Conservation (phyloP, 306 rosid genomes). For the Corylus americana region DNA sequence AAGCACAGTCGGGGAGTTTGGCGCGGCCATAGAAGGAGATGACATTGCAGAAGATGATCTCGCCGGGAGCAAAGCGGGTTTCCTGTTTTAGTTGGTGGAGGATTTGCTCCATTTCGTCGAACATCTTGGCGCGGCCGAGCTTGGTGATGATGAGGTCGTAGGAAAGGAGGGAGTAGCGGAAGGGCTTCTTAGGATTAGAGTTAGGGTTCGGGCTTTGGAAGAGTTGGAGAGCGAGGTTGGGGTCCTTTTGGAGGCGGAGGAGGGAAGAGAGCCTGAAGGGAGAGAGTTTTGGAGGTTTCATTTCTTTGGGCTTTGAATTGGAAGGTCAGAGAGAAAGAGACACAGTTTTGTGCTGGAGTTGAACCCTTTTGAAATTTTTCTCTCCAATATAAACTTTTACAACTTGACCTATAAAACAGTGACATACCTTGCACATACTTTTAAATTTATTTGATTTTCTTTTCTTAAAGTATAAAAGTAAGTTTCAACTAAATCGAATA, state of each 20-base stretch:
- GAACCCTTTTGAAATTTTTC: too few species aligned
- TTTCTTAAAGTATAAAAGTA: too few species aligned
- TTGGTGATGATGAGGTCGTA: conserved; percentile 77
- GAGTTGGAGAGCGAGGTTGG: conserved; percentile 56
- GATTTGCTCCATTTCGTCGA: conserved; percentile 65
- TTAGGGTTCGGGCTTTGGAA: conserved; percentile 55
- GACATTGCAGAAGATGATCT: conserved; percentile 73
- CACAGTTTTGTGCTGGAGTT: too few species aligned
- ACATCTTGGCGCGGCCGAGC: conserved; percentile 77
- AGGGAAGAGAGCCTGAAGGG: conserved; percentile 74
- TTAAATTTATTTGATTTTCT: too few species aligned
- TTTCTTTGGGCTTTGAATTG: not conserved
- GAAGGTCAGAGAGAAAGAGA: not conserved
- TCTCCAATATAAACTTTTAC: too few species aligned
- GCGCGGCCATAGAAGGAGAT: conserved; percentile 66
- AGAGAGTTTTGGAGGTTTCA: conserved; percentile 55
- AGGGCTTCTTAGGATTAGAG: conserved; percentile 33
- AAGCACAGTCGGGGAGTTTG: conserved; percentile 56
- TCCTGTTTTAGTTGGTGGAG: conserved; percentile 54
- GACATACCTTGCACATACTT: too few species aligned
- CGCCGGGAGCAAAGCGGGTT: conserved; percentile 49
- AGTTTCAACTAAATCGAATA: too few species aligned
- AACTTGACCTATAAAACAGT: too few species aligned
- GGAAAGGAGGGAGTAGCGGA: conserved; percentile 59
- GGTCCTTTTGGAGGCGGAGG: conserved; percentile 68